Conservation (phyloP, 257 asterid species). For the Fraxinus excelsior region DNA sequence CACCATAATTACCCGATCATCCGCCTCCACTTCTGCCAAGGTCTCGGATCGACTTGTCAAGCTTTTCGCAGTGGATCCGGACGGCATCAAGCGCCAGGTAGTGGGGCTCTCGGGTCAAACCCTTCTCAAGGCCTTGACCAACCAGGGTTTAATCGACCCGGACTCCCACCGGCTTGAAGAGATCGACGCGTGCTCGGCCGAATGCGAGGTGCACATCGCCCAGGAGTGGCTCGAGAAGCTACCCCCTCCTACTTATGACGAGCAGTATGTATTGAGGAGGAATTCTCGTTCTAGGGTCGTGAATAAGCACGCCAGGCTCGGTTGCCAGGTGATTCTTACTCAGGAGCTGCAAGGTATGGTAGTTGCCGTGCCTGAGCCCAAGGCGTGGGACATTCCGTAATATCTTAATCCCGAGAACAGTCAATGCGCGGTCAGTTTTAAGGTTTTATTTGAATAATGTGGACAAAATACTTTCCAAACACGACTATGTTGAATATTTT, state of each 20-base stretch:
- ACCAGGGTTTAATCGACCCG: conserved; percentile 82
- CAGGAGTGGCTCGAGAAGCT: conserved; percentile 97
- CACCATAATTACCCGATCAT: conserved; percentile 30
- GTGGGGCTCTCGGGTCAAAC: conserved; percentile 82
- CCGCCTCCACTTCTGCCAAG: conserved; percentile 55
- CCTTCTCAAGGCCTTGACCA: conserved; percentile 73
- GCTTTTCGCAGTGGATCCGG: conserved; percentile 76
- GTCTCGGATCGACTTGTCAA: conserved; percentile 90
- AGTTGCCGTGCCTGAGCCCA: conserved; percentile 48
- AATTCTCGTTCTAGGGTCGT: conserved; percentile 58
- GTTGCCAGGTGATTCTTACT: conserved; percentile 52
- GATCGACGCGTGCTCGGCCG: conserved; percentile 93
- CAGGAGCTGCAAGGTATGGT: conserved; percentile 56
- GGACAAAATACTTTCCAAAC: conserved; percentile 25
- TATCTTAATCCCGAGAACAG: neutral
- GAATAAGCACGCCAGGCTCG: conserved; percentile 50
- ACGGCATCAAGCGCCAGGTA: conserved; percentile 63
- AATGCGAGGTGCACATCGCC: conserved; percentile 98
- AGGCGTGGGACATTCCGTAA: conserved; percentile 58
- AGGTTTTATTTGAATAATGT: conserved; percentile 34
- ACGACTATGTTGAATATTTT: conserved; percentile 14
- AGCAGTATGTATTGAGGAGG: conserved; percentile 51
- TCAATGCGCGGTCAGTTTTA: conserved; percentile 19
- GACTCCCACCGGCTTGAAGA: conserved; percentile 94
- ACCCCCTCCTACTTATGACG: conserved; percentile 65